Evolutionary conservation across 345 rosid species (phyloP).

Genomic region (Boechera divaricarpa): DNA sequence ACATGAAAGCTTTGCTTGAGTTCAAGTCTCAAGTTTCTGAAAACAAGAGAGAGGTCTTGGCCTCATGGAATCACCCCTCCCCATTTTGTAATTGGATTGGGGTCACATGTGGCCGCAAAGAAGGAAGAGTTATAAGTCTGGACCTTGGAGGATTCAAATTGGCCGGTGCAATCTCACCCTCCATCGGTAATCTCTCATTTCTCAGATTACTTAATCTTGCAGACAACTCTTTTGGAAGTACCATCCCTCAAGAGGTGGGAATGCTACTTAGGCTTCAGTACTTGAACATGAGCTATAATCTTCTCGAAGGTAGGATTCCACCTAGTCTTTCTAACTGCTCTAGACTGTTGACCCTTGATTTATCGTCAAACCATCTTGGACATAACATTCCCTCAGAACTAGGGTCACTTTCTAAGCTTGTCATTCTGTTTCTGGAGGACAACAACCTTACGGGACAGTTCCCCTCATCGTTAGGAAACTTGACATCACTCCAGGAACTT

Average conservation of each 20-base stretch:
- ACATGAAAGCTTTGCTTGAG: constrained; percentile 33
- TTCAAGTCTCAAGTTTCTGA: constrained; percentile 42
- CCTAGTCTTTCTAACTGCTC: not conserved
- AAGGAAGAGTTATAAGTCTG: not conserved
- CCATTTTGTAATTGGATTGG: not conserved
- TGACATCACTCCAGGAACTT: constrained; percentile 32
- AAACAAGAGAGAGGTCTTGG: not conserved
- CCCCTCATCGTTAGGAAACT: constrained; percentile 38
- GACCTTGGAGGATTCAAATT: not conserved
- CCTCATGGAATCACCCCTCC: not conserved
- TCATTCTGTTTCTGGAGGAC: not conserved
- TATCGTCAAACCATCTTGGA: not conserved
- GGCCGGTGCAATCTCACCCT: not conserved
- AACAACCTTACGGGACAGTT: constrained; percentile 39
- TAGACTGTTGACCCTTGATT: not conserved
- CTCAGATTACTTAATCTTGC: not conserved
- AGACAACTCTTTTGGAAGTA: not conserved
- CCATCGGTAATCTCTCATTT: not conserved
- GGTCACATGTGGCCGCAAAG: not conserved
- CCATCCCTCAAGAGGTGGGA: not conserved
- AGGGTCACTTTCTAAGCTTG: constrained; percentile 15
- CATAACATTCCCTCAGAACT: not conserved
- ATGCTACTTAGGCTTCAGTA: not conserved
- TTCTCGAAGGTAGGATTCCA: not conserved
- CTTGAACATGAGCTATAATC: constrained; percentile 8